Percentiles rank a stretch among this genome's conserved stretches.
Conservation (phyloP, 2,329 filamentous ascomycete genomes). For the Nothophaeocryptopus gaeumannii region DNA sequence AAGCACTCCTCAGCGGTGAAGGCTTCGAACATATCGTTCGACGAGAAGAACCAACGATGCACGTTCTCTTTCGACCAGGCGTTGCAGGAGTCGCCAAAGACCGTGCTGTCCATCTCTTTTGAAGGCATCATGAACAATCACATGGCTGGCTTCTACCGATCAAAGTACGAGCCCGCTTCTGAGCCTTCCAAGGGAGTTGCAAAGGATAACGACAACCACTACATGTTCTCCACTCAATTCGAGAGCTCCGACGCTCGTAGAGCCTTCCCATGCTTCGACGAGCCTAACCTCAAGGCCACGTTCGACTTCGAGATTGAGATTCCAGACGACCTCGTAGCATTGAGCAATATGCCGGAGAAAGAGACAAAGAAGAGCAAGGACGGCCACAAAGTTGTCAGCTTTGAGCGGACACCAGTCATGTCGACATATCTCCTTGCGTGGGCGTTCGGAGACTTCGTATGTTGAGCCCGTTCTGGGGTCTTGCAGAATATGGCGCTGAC, state of each 20-base stretch:
- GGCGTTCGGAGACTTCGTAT: slow-evolving; percentile 86
- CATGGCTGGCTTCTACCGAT: slow-evolving; percentile 92
- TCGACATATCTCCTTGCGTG: slow-evolving; percentile 85
- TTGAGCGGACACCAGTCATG: slow-evolving; percentile 84
- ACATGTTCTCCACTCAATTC: slow-evolving; percentile 88
- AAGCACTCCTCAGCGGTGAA: slow-evolving; percentile 58
- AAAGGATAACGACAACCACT: slow-evolving; percentile 62
- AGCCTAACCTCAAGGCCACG: slow-evolving; percentile 93
- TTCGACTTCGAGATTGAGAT: slow-evolving; percentile 94
- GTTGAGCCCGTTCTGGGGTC: neutral
- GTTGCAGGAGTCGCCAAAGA: slow-evolving; percentile 65
- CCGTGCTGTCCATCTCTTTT: slow-evolving; percentile 68
- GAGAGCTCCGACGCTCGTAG: slow-evolving; percentile 92
- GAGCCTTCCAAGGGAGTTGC: slow-evolving; percentile 74
- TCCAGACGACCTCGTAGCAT: slow-evolving; percentile 78
- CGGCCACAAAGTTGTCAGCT: slow-evolving; percentile 65
- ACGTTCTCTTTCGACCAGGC: slow-evolving; percentile 74
- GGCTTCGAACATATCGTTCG: slow-evolving; percentile 70
- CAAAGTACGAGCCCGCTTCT: slow-evolving; percentile 81
- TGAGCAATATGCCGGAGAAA: slow-evolving; percentile 96
- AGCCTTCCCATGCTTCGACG: slow-evolving; percentile 97
- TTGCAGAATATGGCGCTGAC: neutral
- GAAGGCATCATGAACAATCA: slow-evolving; percentile 84
- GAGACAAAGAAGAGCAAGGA: slow-evolving; percentile 64
- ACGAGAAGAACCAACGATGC: slow-evolving; percentile 78